A percentile compares a stretch with the other conserved stretches of the same genome.
phyloP scores from a whole-genome alignment of 306 rosid species.

The Cucumis melo region DNA sequence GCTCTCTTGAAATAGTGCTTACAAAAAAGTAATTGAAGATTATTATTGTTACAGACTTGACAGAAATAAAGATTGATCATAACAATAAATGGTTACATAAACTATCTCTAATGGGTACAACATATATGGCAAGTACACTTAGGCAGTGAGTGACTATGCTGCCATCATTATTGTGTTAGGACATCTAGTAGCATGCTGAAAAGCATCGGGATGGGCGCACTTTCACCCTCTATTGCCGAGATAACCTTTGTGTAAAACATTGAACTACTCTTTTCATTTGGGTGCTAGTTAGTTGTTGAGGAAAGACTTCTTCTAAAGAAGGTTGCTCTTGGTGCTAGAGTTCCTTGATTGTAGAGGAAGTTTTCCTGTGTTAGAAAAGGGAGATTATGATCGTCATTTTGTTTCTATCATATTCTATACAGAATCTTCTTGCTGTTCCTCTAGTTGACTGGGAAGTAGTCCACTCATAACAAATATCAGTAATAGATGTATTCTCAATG shows the following conservation, averaged over 20 bases:
- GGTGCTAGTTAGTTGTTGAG: neutral
- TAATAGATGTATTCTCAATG: neutral
- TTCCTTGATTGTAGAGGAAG: neutral
- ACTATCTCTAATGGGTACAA: neutral
- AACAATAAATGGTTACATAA: neutral
- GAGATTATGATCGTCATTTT: neutral
- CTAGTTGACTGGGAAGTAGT: neutral
- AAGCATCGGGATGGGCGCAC: neutral
- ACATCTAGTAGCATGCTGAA: neutral
- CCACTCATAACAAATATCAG: neutral
- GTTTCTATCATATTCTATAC: neutral
- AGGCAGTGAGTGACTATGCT: neutral
- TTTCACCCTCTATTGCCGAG: neutral
- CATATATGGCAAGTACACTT: neutral
- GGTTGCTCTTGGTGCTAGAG: neutral
- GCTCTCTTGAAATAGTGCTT: neutral
- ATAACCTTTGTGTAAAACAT: neutral
- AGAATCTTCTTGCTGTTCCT: neutral
- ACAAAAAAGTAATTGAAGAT: neutral
- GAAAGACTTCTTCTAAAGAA: neutral
- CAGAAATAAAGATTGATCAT: neutral
- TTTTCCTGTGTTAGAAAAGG: neutral
- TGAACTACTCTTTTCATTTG: neutral
- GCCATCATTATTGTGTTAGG: neutral
- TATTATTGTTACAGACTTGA: neutral